Evolutionary conservation across 495 filamentous ascomycete species (phyloP), one percentile per base, ranked within the genome.

Genomic region (Hypoxylon crocopeplum): DNA sequence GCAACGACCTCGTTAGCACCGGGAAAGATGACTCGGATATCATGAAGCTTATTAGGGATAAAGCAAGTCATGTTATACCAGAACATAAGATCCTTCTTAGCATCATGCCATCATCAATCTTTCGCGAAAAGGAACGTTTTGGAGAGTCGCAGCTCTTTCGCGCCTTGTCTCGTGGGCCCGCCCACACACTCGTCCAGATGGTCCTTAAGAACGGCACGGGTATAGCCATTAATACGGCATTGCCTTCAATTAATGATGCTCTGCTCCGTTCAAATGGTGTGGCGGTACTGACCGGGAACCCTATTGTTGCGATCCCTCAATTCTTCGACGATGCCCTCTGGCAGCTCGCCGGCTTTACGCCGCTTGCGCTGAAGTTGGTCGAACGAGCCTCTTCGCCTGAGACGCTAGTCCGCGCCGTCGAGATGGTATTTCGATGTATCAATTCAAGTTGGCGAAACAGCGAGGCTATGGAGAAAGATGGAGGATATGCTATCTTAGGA

Each of bases 391-490:
- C 77, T 12, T 87, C 83, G n/a, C 77, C 80, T 7, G 82, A 89
- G 36, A 84, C 81, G 24, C 81, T 91, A 29, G 75, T 90, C n/a
- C 81, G 89, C 30, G 87, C 92, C 2, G 86, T 96, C 8, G 84
- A 92, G 59, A 88, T 94, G 45, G 77, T 96, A 36, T 91, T 97
- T 57, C 85, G 88, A 67, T 87, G 88, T 46, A 86, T 96, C 12
- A 85, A 89, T 66, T 86, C 88, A 40, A 97, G 87, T 69, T 98
- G 94, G 94, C 84, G 94, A 61, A 98, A 97, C 60, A 98, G 95
- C 64, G 94, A 98, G 72, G 93, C 93, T 41, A 96, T 98, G 91
- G 94, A 98, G 72, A 86, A 86, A 67, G 93, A 96, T 49, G 96
- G 92, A 65, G 94, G 93, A 8, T 98, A 96, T 69, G 88, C 89